Evolutionary conservation across 2,329 filamentous ascomycete genomes (phyloP), one percentile per base, ranked within the genome.

Genomic region (Epichloe amarillans): DNA sequence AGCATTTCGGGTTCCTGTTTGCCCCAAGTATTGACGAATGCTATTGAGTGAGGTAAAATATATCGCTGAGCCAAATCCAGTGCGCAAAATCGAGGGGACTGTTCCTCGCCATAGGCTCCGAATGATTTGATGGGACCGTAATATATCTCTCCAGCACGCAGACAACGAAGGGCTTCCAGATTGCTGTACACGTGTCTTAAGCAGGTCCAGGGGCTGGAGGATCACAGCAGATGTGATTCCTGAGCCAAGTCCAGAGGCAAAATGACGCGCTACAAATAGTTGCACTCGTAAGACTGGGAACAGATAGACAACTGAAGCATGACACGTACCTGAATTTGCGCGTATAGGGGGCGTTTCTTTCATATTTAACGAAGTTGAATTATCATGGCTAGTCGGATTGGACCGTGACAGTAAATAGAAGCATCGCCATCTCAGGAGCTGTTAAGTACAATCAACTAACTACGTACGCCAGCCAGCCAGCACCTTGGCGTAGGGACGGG

Each of bases 171-270:
- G 77, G 42, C 79, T 76, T 46, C 81, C 81, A 36, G 87, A 88
- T 67, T 97, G 93, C 65, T 98, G 93, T 40, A 97, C 83, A 45
- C 93, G 84, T 33, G 93, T 98, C 69, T 98, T 98, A 64, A 98
- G 82, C 4, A 98, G 83, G 69, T 98, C 93, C 61, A 93, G 86
- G 26, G 93, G 93, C 68, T 98, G 93, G 15, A 98, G 79, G 50
- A 97, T 82, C 53, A 95, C 82, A 50, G 93, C 90, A 49, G 89
- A 93, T 56, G 88, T 79, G 47, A 95, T 77, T 60, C 93, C 93
- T 7, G 90, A 96, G 61, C 81, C 80, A 51, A 97, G 79, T 55
- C 93, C 93, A 56, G 90, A 91, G 58, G 84, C 69, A 67, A 97
- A 95, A 71, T 97, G 93, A 66, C 88, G 89, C 57, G 79, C 83